phyloP scores from a whole-genome alignment of 495 filamentous ascomycete genomes.

The Thozetella sp. region DNA sequence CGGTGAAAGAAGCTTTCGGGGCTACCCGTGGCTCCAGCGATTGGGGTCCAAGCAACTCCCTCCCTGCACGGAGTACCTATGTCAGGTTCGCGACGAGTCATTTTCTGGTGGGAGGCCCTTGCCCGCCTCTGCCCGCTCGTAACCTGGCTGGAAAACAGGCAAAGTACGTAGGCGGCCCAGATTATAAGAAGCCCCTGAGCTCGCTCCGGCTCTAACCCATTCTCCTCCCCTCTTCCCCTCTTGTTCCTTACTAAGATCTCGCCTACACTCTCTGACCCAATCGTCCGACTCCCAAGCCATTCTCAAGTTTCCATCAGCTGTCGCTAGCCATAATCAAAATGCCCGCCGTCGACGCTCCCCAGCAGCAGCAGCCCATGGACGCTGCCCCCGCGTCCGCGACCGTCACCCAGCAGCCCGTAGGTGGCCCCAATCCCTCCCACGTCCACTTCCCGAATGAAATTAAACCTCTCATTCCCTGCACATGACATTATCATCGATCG shows the following conservation, averaged over 20 bases:
- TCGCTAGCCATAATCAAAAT: conserved; percentile 10
- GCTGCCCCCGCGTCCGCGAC: conserved; percentile 14
- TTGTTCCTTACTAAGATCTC: no score
- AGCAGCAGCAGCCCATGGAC: conserved; percentile 29
- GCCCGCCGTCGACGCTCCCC: conserved; percentile 21
- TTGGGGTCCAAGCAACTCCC: no score
- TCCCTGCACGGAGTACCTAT: no score
- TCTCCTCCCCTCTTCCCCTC: background rate
- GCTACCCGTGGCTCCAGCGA: no score
- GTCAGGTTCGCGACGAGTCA: no score
- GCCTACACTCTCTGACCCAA: background rate
- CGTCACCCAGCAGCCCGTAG: conserved; percentile 26
- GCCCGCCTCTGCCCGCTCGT: no score
- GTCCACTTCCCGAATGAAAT: background rate
- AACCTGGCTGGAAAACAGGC: no score
- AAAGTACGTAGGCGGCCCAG: no score
- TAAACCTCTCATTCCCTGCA: background rate
- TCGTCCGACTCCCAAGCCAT: background rate
- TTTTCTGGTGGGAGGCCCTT: no score
- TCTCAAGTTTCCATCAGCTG: background rate
- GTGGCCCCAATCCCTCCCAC: background rate
- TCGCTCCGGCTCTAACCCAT: no score
- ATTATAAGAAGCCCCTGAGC: no score
- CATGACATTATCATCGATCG: background rate
- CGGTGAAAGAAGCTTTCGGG: no score